A percentile compares a stretch with the other conserved stretches of the same genome.
Evolutionary conservation across 2,329 filamentous ascomycete species (phyloP).

Genomic region (Aspergillus ochraceoroseus): DNA sequence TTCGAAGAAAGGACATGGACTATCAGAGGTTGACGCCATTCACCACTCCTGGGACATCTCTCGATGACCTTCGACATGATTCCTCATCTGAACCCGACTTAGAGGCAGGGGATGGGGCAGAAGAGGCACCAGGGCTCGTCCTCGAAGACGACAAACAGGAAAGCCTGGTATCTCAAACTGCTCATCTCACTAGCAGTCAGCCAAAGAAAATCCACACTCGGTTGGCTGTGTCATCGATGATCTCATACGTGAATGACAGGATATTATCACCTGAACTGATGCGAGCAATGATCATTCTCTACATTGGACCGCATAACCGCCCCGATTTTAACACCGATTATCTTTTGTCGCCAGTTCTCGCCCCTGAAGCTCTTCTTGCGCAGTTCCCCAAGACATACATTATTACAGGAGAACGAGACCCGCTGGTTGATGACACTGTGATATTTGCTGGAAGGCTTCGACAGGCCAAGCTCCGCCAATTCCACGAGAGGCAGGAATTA

Average conservation of each 20-base stretch:
- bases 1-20: conserved; percentile 80
- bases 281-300: conserved; percentile 97
- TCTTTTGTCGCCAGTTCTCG: conserved; percentile 80
- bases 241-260: conserved; percentile 95
- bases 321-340: conserved; percentile 92
- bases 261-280: conserved; percentile 97
- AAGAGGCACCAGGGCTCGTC: conserved; percentile 19
- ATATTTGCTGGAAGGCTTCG: conserved; percentile 89
- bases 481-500: conserved; percentile 53
- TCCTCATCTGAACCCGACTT: conserved; percentile 17
- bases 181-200: conserved; percentile 36
- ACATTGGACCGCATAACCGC: conserved; percentile 87
- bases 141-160: conserved; percentile 32
- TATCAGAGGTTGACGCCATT: conserved; percentile 72
- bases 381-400: conserved; percentile 94
- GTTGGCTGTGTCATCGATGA: conserved; percentile 93
- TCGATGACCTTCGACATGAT: conserved; percentile 52
- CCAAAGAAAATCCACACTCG: conserved; percentile 64
- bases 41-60: conserved; percentile 72
- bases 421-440: conserved; percentile 91
- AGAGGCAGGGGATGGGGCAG: conserved; percentile 20
- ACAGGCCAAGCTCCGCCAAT: conserved; percentile 63
- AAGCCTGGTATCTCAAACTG: conserved; percentile 36
- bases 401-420: conserved; percentile 89
- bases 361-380: conserved; percentile 75